Evolutionary conservation across 2,329 filamentous ascomycete genomes (phyloP).

Genomic region (Cryphonectria radicalis): DNA sequence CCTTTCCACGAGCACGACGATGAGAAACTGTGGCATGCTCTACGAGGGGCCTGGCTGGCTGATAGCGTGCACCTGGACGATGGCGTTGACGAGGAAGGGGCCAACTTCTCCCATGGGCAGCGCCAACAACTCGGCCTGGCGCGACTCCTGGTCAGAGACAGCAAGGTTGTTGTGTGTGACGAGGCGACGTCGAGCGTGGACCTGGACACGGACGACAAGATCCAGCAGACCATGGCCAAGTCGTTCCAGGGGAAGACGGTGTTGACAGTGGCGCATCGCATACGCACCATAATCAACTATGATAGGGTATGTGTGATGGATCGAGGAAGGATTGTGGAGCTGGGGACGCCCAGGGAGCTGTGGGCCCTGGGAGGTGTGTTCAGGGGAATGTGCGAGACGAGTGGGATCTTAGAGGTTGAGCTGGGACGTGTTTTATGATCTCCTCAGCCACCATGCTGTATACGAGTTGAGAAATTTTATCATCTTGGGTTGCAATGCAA

Average conservation of each 20-base stretch:
- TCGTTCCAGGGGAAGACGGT: neutral
- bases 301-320: neutral
- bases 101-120: neutral
- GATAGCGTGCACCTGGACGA: neutral
- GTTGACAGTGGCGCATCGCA: neutral
- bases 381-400: neutral
- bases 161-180: neutral
- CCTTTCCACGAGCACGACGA: neutral
- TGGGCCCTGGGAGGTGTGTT: neutral
- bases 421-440: neutral
- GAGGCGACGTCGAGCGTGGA: neutral
- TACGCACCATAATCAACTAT: neutral
- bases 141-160: neutral
- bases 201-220: neutral
- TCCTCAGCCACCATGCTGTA: neutral
- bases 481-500: too few species aligned
- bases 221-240: neutral
- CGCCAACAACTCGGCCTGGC: neutral
- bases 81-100: neutral
- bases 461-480: too few species aligned
- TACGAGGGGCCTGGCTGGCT: neutral
- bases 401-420: neutral
- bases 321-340: neutral
- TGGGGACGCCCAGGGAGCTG: neutral
- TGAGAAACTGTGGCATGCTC: neutral